These are phyloP conservation scores for Lactarius tabidus DNA, from an alignment of 768 basidiomycete genomes.

Conservation along the genomic window DNA sequence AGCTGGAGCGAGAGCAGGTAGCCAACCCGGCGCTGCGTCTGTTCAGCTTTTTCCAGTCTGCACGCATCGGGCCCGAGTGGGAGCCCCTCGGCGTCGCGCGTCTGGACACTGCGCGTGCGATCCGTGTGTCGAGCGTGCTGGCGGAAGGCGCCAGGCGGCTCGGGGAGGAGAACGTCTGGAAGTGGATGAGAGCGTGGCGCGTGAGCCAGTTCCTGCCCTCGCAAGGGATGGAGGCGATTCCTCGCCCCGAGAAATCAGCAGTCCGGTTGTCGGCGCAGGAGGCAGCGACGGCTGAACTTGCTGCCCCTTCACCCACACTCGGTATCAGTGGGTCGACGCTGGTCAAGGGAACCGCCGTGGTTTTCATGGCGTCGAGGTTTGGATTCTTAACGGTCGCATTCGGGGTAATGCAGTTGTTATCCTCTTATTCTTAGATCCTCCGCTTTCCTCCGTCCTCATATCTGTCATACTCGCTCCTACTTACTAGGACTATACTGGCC, in stretches of 20 bases:
- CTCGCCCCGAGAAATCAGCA: background rate
- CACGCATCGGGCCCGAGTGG: constrained; percentile 22
- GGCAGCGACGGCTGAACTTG: background rate
- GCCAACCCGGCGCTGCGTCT: constrained; percentile 23
- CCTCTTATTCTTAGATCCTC: constrained; percentile 3
- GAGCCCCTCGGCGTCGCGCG: constrained; percentile 29
- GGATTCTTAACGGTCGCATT: constrained; percentile 13
- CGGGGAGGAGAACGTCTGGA: constrained; percentile 20
- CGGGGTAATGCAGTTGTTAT: background rate
- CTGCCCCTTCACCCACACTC: background rate
- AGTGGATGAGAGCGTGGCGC: constrained; percentile 22
- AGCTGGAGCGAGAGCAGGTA: constrained; percentile 19
- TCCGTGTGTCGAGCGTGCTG: constrained; percentile 22
- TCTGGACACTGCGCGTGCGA: constrained; percentile 21
- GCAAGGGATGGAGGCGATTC: background rate
- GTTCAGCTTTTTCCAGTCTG: constrained; percentile 22
- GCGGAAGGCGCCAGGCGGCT: constrained; percentile 11
- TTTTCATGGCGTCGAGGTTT: constrained; percentile 11
- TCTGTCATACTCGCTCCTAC: background rate
- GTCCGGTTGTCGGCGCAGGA: background rate
- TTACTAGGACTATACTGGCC: background rate
- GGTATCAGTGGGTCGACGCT: background rate
- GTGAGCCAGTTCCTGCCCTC: constrained; percentile 21
- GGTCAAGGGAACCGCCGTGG: background rate
- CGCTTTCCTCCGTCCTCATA: background rate